These are phyloP conservation scores for Nannochloris sp. DNA, from an alignment of 139 green algal genomes.

Conservation along the genomic window DNA sequence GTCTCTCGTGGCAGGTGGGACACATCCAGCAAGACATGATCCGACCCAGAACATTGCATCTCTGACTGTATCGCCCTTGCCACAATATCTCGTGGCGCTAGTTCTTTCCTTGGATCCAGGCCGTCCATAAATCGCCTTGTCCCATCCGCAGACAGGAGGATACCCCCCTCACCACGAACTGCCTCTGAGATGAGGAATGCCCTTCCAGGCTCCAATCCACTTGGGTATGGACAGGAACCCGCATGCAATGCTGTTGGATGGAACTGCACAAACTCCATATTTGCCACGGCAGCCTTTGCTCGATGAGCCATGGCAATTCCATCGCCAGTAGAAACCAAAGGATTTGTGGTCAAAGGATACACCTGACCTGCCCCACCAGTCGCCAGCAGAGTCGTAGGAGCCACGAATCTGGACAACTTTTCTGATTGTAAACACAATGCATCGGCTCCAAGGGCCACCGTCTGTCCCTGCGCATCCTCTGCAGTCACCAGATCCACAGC, in stretches of 20 bases:
- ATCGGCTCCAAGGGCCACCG: constrained; percentile 73
- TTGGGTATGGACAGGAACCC: constrained; percentile 1
- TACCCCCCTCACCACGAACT: constrained; percentile 83
- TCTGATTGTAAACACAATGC: constrained; percentile 50
- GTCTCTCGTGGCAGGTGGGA: constrained; percentile 55
- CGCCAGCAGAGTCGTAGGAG: constrained; percentile 79
- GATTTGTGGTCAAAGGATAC: constrained; percentile 97
- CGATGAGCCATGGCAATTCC: constrained; percentile 91
- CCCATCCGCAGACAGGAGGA: constrained; percentile 74
- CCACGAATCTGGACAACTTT: constrained; percentile 55
- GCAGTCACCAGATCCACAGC: constrained; percentile 57
- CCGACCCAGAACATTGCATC: constrained; percentile 50
- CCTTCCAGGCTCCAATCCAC: constrained; percentile 2
- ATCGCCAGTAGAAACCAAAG: constrained; percentile 86
- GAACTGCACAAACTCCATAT: constrained; percentile 99
- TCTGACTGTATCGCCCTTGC: constrained; percentile 76
- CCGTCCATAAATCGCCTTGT: constrained; percentile 86
- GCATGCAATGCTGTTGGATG: constrained; percentile 81
- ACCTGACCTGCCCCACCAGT: constrained; percentile 85
- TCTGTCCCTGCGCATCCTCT: constrained; percentile 23
- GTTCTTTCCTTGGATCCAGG: constrained; percentile 83
- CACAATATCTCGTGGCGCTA: constrained; percentile 92
- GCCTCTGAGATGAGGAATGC: constrained; percentile 95
- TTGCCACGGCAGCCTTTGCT: constrained; percentile 64
- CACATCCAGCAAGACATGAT: constrained; percentile 91